phyloP scores from a whole-genome alignment of 2,329 filamentous ascomycete genomes.

The Scorias spongiosa region DNA sequence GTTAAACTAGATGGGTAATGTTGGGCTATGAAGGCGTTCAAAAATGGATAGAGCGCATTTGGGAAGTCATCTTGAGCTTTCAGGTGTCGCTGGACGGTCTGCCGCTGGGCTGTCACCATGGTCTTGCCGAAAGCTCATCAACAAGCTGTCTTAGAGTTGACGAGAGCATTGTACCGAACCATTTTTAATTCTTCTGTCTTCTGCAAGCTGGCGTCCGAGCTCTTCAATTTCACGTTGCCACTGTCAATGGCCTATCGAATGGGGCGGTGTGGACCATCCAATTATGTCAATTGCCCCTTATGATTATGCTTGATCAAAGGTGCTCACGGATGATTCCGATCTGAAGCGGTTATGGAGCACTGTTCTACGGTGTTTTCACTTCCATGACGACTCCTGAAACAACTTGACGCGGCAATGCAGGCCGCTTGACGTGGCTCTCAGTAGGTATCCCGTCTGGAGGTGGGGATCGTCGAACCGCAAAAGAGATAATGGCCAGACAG shows the following conservation, averaged over 20 bases:
- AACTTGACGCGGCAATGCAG: not conserved
- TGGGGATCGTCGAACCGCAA: no score
- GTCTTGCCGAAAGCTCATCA: not conserved
- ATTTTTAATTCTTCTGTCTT: not conserved
- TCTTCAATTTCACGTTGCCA: not conserved
- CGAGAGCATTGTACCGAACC: not conserved
- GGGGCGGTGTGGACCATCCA: not conserved
- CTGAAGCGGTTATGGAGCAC: not conserved
- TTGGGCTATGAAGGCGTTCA: not conserved
- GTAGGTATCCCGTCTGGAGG: no score
- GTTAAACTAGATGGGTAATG: not conserved
- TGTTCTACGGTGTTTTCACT: no score
- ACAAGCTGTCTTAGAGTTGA: not conserved
- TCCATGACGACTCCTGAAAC: no score
- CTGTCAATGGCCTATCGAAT: not conserved
- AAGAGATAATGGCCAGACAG: no score
- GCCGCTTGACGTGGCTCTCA: no score
- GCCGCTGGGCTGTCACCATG: not conserved
- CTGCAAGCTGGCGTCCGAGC: not conserved
- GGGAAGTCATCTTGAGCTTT: not conserved
- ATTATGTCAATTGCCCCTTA: not conserved
- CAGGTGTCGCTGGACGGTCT: not conserved
- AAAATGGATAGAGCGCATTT: not conserved
- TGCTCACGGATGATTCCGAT: not conserved
- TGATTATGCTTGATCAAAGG: not conserved